Percentiles rank a stretch among this genome's conserved stretches.
phyloP scores from a whole-genome alignment of 495 filamentous ascomycete species.

The Evansstolkia leycettana region DNA sequence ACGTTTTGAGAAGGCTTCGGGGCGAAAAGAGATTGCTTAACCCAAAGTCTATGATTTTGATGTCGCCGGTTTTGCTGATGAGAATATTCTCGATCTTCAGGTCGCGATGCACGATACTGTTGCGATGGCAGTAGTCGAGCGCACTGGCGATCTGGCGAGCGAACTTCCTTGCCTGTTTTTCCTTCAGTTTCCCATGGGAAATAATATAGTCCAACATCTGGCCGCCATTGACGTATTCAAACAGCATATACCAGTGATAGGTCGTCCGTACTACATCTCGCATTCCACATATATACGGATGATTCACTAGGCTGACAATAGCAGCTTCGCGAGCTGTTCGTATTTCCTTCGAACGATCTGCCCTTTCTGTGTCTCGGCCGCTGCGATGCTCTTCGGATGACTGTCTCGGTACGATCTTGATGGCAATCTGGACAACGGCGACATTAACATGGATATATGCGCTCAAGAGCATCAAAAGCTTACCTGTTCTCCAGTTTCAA shows the following conservation, averaged over 20 bases:
- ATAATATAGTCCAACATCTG: slow-evolving; percentile 99
- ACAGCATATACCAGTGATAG: slow-evolving; percentile 99
- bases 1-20: slow-evolving; percentile 79
- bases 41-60: slow-evolving; percentile 99
- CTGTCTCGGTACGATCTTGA: slow-evolving; percentile 93
- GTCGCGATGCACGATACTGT: slow-evolving; percentile 97
- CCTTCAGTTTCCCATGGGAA: slow-evolving; percentile 91
- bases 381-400: slow-evolving; percentile 77
- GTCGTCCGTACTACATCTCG: slow-evolving; percentile 88
- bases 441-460: slow-evolving; percentile 6
- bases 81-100: slow-evolving; percentile 99
- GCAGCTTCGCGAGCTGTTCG: slow-evolving; percentile 92
- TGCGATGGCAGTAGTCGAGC: slow-evolving; percentile 97
- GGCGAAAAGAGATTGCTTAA: slow-evolving; percentile 95
- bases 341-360: slow-evolving; percentile 93
- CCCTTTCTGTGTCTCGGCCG: slow-evolving; percentile 68
- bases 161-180: slow-evolving; percentile 97
- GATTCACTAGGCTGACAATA: slow-evolving; percentile 88
- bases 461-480: slow-evolving; percentile 4
- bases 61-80: slow-evolving; percentile 98
- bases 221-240: slow-evolving; percentile 97
- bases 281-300: slow-evolving; percentile 96
- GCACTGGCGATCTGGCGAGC: slow-evolving; percentile 94
- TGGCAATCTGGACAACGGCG: slow-evolving; percentile 57
- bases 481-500: slow-evolving; percentile 73